Percentiles rank a stretch among this genome's conserved stretches.
Evolutionary conservation across 2,329 filamentous ascomycete species (phyloP).

Genomic region (Colletotrichum brevisporum): DNA sequence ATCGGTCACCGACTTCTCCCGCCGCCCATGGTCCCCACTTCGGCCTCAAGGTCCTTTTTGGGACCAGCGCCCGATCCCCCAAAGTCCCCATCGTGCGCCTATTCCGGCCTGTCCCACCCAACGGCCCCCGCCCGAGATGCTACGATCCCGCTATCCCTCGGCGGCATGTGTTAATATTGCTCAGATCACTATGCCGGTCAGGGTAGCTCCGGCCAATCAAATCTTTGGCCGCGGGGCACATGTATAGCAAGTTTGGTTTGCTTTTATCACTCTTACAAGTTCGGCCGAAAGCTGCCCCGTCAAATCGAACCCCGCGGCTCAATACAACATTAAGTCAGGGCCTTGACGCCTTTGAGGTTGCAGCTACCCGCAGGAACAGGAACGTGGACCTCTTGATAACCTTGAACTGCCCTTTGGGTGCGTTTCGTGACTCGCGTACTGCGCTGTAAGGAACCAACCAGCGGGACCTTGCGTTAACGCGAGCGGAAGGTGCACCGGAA

Average conservation of each 20-base stretch:
- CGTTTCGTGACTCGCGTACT: constrained; percentile 33
- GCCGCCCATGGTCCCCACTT: constrained; percentile 13
- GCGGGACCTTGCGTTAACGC: constrained; percentile 1
- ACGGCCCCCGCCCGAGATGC: constrained; percentile 36
- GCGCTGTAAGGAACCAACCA: not conserved
- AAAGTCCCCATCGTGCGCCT: constrained; percentile 18
- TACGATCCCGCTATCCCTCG: constrained; percentile 30
- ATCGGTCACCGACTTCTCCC: constrained; percentile 28
- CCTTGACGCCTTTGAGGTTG: constrained; percentile 19
- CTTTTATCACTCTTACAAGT: not conserved
- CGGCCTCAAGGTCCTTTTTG: constrained; percentile 29
- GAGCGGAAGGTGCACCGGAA: constrained; percentile 16
- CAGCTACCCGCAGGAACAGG: not conserved
- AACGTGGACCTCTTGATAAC: constrained; percentile 20
- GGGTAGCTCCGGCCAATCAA: constrained; percentile 22
- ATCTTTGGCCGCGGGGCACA: constrained; percentile 12
- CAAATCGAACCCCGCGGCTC: constrained; percentile 29
- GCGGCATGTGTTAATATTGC: constrained; percentile 31
- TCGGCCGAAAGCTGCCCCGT: constrained; percentile 5
- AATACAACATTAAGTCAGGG: constrained; percentile 27
- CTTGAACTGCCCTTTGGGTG: constrained; percentile 6
- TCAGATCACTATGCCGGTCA: not conserved
- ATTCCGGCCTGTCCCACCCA: constrained; percentile 29
- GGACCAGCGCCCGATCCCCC: constrained; percentile 27
- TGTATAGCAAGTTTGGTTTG: not conserved